phyloP scores from a whole-genome alignment of 176 grass and related monocot genomes.

The Carex cristatella region DNA sequence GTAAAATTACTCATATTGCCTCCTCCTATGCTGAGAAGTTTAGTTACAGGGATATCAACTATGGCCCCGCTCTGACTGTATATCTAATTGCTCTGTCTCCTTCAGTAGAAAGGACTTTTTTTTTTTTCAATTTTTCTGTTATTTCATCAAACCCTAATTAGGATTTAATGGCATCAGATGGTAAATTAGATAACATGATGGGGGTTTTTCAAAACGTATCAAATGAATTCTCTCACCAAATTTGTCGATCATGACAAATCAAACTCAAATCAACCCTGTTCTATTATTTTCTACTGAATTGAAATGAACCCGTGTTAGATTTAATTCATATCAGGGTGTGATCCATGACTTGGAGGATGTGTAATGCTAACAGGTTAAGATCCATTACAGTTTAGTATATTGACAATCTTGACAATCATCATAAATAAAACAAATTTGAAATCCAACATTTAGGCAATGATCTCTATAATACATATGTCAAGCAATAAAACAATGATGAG shows the following conservation, averaged over 20 bases:
- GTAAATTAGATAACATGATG: not conserved
- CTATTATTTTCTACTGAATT: not conserved
- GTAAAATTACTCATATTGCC: not conserved
- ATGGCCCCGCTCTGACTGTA: not conserved
- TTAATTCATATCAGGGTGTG: not conserved
- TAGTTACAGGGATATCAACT: not conserved
- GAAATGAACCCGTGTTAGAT: not conserved
- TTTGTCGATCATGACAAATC: not conserved
- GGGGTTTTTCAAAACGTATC: not conserved
- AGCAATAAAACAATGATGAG: not conserved
- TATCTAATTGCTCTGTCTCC: not conserved
- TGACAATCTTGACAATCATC: slow-evolving; percentile 1
- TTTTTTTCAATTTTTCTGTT: not conserved
- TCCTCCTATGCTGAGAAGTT: not conserved
- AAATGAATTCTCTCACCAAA: not conserved
- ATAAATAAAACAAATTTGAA: slow-evolving; percentile 8
- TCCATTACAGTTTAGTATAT: not conserved
- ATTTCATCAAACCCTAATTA: not conserved
- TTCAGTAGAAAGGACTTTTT: not conserved
- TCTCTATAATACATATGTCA: not conserved
- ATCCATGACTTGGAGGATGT: not conserved
- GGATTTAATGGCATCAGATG: not conserved
- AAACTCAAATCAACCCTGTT: not conserved
- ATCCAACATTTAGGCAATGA: not conserved
- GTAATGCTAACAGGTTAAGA: not conserved